phyloP scores from a whole-genome alignment of 129 eudicot genomes.

The Ambrosia artemisiifolia region DNA sequence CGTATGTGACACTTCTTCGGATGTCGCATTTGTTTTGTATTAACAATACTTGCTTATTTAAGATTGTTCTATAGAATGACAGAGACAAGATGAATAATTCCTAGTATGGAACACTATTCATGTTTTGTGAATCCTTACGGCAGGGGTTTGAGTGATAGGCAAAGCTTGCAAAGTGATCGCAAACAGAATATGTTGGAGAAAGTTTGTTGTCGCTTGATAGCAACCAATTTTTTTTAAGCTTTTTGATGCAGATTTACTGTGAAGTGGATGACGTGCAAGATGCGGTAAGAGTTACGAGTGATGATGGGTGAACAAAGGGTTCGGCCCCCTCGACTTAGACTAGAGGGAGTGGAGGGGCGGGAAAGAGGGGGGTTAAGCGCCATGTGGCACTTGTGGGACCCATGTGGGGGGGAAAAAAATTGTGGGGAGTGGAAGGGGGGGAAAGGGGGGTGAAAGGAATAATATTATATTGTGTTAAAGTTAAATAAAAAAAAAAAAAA shows the following conservation, averaged over 20 bases:
- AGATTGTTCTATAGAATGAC: constrained; percentile 52
- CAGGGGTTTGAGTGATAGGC: constrained; percentile 54
- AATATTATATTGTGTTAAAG: too few relatives aligned
- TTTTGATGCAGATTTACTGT: constrained; percentile 54
- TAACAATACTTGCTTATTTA: constrained; percentile 70
- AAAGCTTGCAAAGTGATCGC: constrained; percentile 49
- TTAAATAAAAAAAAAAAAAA: too few relatives aligned
- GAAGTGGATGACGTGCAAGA: constrained; percentile 47
- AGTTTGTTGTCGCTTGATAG: constrained; percentile 65
- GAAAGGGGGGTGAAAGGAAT: too few relatives aligned
- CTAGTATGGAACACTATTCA: constrained; percentile 72
- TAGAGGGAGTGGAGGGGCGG: too few relatives aligned
- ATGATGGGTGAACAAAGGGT: constrained; percentile 56
- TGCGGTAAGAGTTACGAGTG: constrained; percentile 39
- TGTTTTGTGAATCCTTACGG: constrained; percentile 79
- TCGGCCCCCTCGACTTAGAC: constrained; percentile 26
- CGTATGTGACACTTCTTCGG: constrained; percentile 42
- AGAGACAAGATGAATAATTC: constrained; percentile 37
- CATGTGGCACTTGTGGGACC: too few relatives aligned
- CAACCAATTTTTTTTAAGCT: constrained; percentile 62
- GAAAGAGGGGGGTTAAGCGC: too few relatives aligned
- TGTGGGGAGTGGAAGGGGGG: too few relatives aligned
- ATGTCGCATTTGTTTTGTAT: constrained; percentile 58
- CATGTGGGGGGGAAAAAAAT: too few relatives aligned
- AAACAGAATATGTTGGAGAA: constrained; percentile 49